Base-by-base conservation (phyloP, 345 rosid species). In the Draba incana region DNA sequence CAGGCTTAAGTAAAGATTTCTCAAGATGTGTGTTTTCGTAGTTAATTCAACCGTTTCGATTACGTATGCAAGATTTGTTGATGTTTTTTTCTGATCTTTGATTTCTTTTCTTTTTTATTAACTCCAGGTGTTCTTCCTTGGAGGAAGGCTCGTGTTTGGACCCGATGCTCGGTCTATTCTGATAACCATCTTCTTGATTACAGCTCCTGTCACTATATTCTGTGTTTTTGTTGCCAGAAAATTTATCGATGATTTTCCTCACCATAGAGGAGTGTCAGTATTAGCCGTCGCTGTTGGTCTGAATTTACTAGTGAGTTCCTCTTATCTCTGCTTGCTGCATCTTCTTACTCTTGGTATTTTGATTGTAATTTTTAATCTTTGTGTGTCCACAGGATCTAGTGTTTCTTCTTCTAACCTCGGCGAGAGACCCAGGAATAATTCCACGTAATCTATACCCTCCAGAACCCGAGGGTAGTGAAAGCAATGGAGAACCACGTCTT, bases 361-460 rank as follows among this genome's bases (percentile, higher is more conserved):
- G 51, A 54, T 61, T 3, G 6, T 12, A 60, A 50, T 5, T n/a
- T 35, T 60, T 3, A 0, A 15, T 46, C 37, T 15, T 58, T 33
- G 33, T 50, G 30, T 57, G n/a, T 55, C 72, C 67, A 12, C 89
- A 95, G 99, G 96, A 72, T 78, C 68, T 95, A 35, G 49, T 82
- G 55, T 69, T 92, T 71, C 98, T 95, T 72, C 80, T 89, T 15
- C 77, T 92, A 79, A 81, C 94, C 25, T 88, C 99, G 15, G 97
- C 79, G 78, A 86, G 98, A 81, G 99, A 95, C 80, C 99, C 99
- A 16, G 98, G 99, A 64, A 88, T 95, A 58, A 72, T 95, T 57
- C 90, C 97, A 15, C 91, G 97, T 46, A 86, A 80, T 64, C 50
- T 81, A 16, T 84, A 79, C 31, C 98, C 98, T 62, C 97, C 97